Percentiles rank a stretch among this genome's conserved stretches.
Evolutionary conservation across 2,329 filamentous ascomycete species (phyloP).

Genomic region (Ilyonectria robusta): DNA sequence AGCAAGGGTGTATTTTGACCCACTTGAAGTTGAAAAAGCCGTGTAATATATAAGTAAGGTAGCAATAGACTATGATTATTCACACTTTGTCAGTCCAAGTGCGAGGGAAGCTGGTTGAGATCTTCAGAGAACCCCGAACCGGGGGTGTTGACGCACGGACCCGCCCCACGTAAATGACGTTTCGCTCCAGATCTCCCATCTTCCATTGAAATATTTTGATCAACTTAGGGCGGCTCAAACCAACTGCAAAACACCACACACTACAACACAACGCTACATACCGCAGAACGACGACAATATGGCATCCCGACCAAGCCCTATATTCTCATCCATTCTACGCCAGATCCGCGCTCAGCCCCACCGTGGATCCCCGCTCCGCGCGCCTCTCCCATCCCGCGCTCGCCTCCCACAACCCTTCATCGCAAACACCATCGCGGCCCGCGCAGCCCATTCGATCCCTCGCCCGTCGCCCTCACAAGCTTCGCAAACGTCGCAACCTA

Average conservation of each 20-base stretch:
- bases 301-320: constrained; percentile 46
- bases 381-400: constrained; percentile 26
- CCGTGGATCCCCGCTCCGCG: constrained; percentile 33
- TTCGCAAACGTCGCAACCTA: constrained; percentile 29
- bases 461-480: constrained; percentile 44
- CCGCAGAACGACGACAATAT: constrained; percentile 37
- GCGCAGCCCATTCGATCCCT: constrained; percentile 56
- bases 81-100: no score
- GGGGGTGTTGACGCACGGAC: constrained; percentile 2
- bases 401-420: constrained; percentile 33
- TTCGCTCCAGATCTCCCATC: constrained; percentile 11
- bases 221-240: constrained; percentile 2
- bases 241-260: constrained; percentile 4
- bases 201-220: constrained; percentile 40
- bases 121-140: neutral
- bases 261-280: constrained; percentile 7
- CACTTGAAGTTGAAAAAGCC: no score
- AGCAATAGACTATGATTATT: no score
- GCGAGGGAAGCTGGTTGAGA: no score
- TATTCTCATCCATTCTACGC: constrained; percentile 37
- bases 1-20: neutral
- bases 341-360: constrained; percentile 35
- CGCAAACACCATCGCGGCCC: constrained; percentile 36
- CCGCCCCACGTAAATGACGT: constrained; percentile 25
- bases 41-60: no score